phyloP scores from a whole-genome alignment of 108 stramenopile species.

The Pelagomonas calceolata region DNA sequence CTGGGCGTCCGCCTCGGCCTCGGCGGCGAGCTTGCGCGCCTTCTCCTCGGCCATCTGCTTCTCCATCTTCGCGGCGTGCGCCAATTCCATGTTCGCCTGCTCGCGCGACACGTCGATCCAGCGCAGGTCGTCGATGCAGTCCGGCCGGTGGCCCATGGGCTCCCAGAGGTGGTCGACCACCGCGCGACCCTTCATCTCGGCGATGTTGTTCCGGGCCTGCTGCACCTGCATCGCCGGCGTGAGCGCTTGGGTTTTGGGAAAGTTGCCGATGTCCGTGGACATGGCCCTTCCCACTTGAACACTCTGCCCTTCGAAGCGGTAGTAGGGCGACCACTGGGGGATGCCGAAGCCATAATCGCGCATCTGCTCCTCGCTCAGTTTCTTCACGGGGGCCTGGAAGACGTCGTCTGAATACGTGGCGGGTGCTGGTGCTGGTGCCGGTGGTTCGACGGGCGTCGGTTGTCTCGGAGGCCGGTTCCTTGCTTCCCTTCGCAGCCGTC shows the following conservation, averaged over 20 bases:
- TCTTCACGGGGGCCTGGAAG: neutral
- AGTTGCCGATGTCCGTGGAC: too few relatives aligned
- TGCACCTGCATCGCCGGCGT: slow-evolving; percentile 7
- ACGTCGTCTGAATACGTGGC: neutral
- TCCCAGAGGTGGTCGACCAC: slow-evolving; percentile 13
- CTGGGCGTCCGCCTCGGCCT: too few relatives aligned
- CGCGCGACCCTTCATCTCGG: slow-evolving; percentile 14
- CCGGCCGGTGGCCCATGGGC: slow-evolving; percentile 2
- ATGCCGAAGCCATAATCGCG: slow-evolving; percentile 13
- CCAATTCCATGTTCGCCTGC: neutral
- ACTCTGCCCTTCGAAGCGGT: neutral
- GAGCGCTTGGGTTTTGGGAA: neutral
- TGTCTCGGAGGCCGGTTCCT: too few relatives aligned
- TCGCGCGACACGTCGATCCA: neutral
- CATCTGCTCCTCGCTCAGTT: slow-evolving; percentile 2
- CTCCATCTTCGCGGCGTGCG: neutral
- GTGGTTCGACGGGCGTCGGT: too few relatives aligned
- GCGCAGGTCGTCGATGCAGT: neutral
- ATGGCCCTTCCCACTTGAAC: too few relatives aligned
- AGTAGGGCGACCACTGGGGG: slow-evolving; percentile 14
- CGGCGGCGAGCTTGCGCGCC: too few relatives aligned
- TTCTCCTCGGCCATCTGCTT: too few relatives aligned
- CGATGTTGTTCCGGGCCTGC: slow-evolving; percentile 4
- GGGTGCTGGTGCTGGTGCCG: neutral
- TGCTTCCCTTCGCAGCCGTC: too few relatives aligned